Percentiles rank a stretch among this genome's conserved stretches.
phyloP scores from a whole-genome alignment of 352 stramenopile genomes.

The Phytophthora multivora region DNA sequence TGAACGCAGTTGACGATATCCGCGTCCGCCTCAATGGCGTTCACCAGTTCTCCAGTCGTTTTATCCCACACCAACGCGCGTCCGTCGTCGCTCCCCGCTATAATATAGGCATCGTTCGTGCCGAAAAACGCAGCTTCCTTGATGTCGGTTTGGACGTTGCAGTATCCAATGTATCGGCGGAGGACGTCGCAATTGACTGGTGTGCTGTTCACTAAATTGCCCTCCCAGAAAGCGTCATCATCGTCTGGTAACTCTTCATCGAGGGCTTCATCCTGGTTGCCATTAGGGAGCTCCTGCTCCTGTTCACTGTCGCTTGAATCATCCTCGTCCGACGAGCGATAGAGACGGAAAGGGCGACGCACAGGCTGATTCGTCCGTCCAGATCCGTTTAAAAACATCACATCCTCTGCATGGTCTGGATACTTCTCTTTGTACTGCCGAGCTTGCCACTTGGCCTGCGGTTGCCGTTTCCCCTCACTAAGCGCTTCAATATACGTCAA shows the following conservation, averaged over 20 bases:
- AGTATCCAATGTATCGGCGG: conserved; percentile 84
- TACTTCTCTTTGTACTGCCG: conserved; percentile 52
- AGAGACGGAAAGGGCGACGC: conserved; percentile 11
- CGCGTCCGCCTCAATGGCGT: conserved; percentile 81
- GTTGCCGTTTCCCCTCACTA: conserved; percentile 39
- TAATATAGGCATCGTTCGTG: conserved; percentile 84
- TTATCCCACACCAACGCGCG: conserved; percentile 89
- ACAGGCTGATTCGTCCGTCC: background rate
- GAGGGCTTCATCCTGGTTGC: conserved; percentile 7
- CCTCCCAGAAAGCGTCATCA: conserved; percentile 63
- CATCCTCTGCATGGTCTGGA: conserved; percentile 49
- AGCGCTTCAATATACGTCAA: conserved; percentile 70
- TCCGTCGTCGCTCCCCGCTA: conserved; percentile 88
- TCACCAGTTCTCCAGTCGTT: conserved; percentile 75
- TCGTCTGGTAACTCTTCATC: conserved; percentile 31
- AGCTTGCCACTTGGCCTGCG: conserved; percentile 49
- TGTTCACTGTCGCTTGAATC: conserved; percentile 35
- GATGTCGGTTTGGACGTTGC: conserved; percentile 91
- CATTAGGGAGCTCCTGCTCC: conserved; percentile 26
- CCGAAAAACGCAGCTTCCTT: conserved; percentile 91
- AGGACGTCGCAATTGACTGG: conserved; percentile 69
- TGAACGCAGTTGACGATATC: conserved; percentile 92
- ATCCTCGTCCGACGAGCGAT: conserved; percentile 33
- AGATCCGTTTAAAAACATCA: conserved; percentile 37
- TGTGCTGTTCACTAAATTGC: conserved; percentile 37